phyloP scores from a whole-genome alignment of 83 land plant species.

The Thuja plicata region DNA sequence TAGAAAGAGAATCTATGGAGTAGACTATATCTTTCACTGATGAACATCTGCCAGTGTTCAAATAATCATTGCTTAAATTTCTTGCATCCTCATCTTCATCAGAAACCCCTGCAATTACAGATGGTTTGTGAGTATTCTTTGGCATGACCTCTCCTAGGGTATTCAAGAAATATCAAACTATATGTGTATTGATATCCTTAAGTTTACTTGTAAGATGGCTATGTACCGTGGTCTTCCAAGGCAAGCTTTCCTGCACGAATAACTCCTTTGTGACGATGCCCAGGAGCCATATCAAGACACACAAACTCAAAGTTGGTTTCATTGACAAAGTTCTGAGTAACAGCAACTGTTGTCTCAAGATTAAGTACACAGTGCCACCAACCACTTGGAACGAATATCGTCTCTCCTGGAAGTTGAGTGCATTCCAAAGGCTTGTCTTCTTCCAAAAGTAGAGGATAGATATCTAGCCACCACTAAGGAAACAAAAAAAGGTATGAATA shows the following conservation, averaged over 20 bases:
- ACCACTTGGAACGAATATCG: constrained; percentile 97
- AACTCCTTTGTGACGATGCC: constrained; percentile 89
- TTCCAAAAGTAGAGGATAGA: constrained; percentile 82
- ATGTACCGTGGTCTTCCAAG: constrained; percentile 25
- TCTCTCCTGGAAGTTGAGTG: constrained; percentile 96
- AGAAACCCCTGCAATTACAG: constrained; percentile 3
- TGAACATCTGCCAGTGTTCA: constrained; percentile 1
- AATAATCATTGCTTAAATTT: not conserved
- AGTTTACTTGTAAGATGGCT: not conserved
- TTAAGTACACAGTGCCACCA: constrained; percentile 99
- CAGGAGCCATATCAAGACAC: constrained; percentile 96
- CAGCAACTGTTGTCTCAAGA: constrained; percentile 88
- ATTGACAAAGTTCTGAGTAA: constrained; percentile 97
- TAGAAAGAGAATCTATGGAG: constrained; percentile 54
- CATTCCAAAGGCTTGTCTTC: constrained; percentile 92
- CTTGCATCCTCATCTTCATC: not conserved
- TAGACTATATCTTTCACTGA: constrained; percentile 23
- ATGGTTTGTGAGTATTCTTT: not conserved
- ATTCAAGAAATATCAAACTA: not conserved
- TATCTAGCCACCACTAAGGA: constrained; percentile 98
- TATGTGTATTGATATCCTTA: not conserved
- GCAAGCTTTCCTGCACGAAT: constrained; percentile 97
- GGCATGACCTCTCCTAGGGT: not conserved
- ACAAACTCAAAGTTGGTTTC: constrained; percentile 86
- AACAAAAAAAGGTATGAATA: constrained; percentile 4